Evolutionary conservation across 495 filamentous ascomycete genomes (phyloP), one percentile per base, ranked within the genome.

Genomic region (Pseudevernia furfuracea): DNA sequence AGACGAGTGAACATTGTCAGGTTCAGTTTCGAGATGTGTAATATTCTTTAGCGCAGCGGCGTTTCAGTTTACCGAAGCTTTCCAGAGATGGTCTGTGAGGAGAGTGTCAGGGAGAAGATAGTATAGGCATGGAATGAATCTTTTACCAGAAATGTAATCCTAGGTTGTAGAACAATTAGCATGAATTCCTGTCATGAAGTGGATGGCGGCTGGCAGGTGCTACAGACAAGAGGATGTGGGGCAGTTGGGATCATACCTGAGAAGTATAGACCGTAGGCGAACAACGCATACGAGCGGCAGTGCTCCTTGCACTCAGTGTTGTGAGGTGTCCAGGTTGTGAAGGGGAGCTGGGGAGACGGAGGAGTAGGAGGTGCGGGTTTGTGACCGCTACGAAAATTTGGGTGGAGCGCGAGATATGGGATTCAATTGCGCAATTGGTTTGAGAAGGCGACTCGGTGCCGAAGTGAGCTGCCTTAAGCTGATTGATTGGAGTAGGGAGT

Each of bases 71-170:
- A 83, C 84, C 69, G 84, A 87, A 76, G 94, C 87, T 85, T 96
- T 96, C 94, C 94, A 98, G 81, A 98, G 86, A 82, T 98, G 94
- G 84, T 96, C 92, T 92, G 73, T 37, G 63, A 48, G 67, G 44
- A 70, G 71, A 77, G 71, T 71, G 70, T 81, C 60, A 73, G 74
- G 71, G 62, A 58, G 52, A 21, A 36, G 77, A 76, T 75, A 67
- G n/a, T 59, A 34, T 41, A 76, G 70, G 65, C 55, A 61, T 61
- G 64, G 66, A 36, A 58, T 52, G 63, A 60, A 69, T 62, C 56
- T 63, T 68, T 81, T 78, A 91, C 89, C 89, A 89, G 91, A 96
- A 82, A 96, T 89, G 82, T 96, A 96, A 84, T 96, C 91, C 91
- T 94, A 73, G 61, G 63, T 48, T 15, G 66, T 60, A 3, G 41